Evolutionary conservation across 495 filamentous ascomycete genomes (phyloP).

Genomic region (Aspergillus indologenus): DNA sequence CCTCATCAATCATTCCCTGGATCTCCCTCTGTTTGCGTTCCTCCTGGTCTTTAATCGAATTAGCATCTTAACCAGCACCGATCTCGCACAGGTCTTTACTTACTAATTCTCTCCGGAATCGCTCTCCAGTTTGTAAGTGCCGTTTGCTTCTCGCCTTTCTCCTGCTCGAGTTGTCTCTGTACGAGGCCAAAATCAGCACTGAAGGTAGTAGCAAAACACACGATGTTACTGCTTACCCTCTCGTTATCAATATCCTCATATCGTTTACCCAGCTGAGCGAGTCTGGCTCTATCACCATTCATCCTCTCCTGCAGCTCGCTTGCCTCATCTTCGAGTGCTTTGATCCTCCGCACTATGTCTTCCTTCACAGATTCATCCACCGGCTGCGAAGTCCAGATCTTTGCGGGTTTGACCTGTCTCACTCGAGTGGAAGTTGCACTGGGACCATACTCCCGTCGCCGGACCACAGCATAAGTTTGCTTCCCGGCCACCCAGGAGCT

Average conservation of each 20-base stretch:
- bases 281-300: slow-evolving; percentile 29
- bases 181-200: slow-evolving; percentile 19
- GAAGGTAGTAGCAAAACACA: neutral
- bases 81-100: slow-evolving; percentile 9
- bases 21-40: slow-evolving; percentile 47
- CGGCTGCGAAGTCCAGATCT: slow-evolving; percentile 73
- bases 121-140: slow-evolving; percentile 58
- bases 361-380: slow-evolving; percentile 61
- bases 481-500: slow-evolving; percentile 61
- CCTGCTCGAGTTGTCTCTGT: slow-evolving; percentile 46
- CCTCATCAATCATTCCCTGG: slow-evolving; percentile 39
- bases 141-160: slow-evolving; percentile 57
- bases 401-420: slow-evolving; percentile 50
- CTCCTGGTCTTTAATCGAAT: slow-evolving; percentile 40
- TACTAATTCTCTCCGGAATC: slow-evolving; percentile 70
- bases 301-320: slow-evolving; percentile 34
- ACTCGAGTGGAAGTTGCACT: slow-evolving; percentile 63
- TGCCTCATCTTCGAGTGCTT: slow-evolving; percentile 41
- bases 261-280: slow-evolving; percentile 37
- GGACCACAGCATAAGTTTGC: slow-evolving; percentile 54
- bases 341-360: slow-evolving; percentile 43
- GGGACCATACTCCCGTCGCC: slow-evolving; percentile 72
- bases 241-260: slow-evolving; percentile 26
- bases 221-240: slow-evolving; percentile 31
- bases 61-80: slow-evolving; percentile 6